Conservation (phyloP, 108 stramenopile species). For the Aurantiochytrium sp. region DNA sequence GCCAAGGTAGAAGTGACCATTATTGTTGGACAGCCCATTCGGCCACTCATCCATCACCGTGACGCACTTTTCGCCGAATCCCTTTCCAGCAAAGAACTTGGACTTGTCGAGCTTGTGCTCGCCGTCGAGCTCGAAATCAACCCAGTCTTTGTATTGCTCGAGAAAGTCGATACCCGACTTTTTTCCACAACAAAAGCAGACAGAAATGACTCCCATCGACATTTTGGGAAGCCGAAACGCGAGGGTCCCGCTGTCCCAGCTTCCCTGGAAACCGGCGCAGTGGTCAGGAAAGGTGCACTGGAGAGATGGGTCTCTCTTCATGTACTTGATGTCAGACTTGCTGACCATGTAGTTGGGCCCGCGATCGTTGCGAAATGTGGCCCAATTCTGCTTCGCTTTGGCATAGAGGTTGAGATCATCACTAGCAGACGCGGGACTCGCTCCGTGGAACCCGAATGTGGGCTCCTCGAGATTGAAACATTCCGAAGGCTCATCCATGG, state of each 20-base stretch:
- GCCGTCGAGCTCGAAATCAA: neutral
- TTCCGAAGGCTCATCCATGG: constrained; percentile 34
- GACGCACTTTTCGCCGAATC: neutral
- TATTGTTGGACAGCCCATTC: neutral
- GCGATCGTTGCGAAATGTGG: constrained; percentile 32
- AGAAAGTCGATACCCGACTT: neutral
- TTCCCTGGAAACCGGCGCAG: constrained; percentile 39
- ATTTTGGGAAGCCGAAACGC: constrained; percentile 40
- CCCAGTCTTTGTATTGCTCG: neutral
- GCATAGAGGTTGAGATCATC: constrained; percentile 23
- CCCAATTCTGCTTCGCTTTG: constrained; percentile 28
- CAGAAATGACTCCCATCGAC: constrained; percentile 33
- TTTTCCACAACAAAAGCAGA: constrained; percentile 44
- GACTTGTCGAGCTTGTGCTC: neutral
- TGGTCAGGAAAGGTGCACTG: constrained; percentile 42
- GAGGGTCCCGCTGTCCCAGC: constrained; percentile 21
- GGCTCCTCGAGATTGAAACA: constrained; percentile 49
- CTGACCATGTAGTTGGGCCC: constrained; percentile 41
- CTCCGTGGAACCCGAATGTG: constrained; percentile 32
- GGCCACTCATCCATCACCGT: neutral
- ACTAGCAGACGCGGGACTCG: neutral
- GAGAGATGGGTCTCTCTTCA: constrained; percentile 28
- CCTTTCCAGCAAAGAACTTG: neutral
- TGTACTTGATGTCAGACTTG: constrained; percentile 42
- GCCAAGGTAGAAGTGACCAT: neutral